Base-by-base conservation (phyloP, 805 yeast genomes). In the Pichia sporocuriosa region DNA sequence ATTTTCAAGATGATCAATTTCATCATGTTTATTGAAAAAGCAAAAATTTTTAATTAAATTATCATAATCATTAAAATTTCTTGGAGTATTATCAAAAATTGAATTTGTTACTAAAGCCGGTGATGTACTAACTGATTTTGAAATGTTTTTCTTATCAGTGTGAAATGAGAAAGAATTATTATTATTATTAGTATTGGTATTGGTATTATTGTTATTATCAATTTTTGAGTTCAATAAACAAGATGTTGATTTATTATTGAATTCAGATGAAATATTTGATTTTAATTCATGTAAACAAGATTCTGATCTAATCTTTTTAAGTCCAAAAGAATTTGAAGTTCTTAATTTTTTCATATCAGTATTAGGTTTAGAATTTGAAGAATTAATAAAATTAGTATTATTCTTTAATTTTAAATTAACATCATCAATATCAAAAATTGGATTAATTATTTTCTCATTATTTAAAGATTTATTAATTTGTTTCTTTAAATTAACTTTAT, bases 301-400 rank as follows among this genome's bases (percentile, higher is more conserved):
- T 32, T 59, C 65, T 4, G 66, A 61, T 40, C 43, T 50, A 31
- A 55, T 57, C 34, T 59, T 62, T 32, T 58, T 58, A 35, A 61
- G 36, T 15, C 51, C 39, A 35, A 47, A 48, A 22, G 53, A 52
- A 37, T 52, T 54, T n/a, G 62, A 55, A 31, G 49, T 52, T 40
- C 48, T 51, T 17, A 56, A 52, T 15, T 49, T 49, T 28, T 45
- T 51, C 16, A 35, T 47, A 35, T 42, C 42, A 13, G 45, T 33
- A 15, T 32, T 34, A 44, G 47, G 42, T 31, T 38, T 27, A 12
- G 41, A 34, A 39, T 42, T 29, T 32, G 52, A 57, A 6, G 57
- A 54, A 36, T 59, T 62, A 29, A 53, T 47, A 45, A 59, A 59
- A 37, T 59, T 59, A 25, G 46, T 41, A 39, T 60, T 60, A 19